Evolutionary conservation across 148 eudicot genomes (phyloP), one percentile per base, ranked within the genome.

Genomic region (Talinum fruticosum): DNA sequence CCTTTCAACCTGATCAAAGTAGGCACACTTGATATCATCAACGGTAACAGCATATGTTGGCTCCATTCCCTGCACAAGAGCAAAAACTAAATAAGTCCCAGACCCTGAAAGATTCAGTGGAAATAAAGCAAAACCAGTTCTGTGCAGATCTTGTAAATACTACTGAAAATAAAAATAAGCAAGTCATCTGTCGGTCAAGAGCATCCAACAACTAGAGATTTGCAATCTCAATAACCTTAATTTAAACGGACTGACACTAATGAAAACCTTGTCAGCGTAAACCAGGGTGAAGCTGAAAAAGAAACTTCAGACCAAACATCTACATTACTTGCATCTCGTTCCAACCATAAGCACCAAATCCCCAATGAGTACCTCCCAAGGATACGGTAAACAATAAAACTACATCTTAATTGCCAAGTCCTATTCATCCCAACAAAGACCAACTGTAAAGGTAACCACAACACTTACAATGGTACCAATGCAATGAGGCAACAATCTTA

Each of bases 1-100:
- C 78, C 80, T 87, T 16, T 91, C 97, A 75, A 96, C 97, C 87
- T 90, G 82, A 82, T 96, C 97, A 82, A 91, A 96, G 85, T 75
- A 96, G 62, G 90, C 77, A 77, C 93, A 93, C 66, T 90, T 83
- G 6, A 86, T 70, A 72, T 86, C 81, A 75, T 96, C 99, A 32
- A 96, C 88, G 18, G 86, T 84, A 47, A 85, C 91, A 65, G 76
- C 75, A 83, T 91, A 91, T 2, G 99, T 93, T 38, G 70, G 57
- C 79, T 87, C 82, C 97, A 96, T 93, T 71, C 80, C 90, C 99
- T 96, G 90, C 49, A 68, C 33, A 38, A 33, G 44, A 74, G 71
- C 62, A 72, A 32, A 66, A 66, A 51, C 37, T 24, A 64, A 30
- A 62, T 13, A 24, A 57, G 41, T 57, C 41, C 5, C 32, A 23